Base-by-base conservation (phyloP, 2,329 filamentous ascomycete species). In the Spiromastix sp. region DNA sequence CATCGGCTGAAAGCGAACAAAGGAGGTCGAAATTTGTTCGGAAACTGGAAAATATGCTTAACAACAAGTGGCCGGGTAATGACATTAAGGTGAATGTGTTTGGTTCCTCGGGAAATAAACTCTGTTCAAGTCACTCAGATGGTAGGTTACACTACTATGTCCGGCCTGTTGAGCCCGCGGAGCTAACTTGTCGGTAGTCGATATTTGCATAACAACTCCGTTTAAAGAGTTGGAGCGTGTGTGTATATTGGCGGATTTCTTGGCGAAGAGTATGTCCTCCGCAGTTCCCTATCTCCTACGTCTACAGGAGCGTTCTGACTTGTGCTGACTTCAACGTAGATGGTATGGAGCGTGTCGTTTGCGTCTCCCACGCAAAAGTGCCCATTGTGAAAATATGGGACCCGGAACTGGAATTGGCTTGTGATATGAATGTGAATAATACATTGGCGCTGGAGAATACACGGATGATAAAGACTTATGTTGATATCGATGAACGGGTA, bases 351-450 rank as follows among this genome's bases (percentile, higher is more conserved):
- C 85, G 85, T 51, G 86, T 98, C 1, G 83, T 95, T 16, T 98
- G 91, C 56, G 85, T 96, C 34, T 85, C 85, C 18, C 84, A 82
- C 27, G 91, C 91, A 40, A 96, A 95, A 61, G 91, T 98, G 10
- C 89, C 91, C 3, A 98, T 98, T 52, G 91, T 98, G 48, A 96
- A 96, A 66, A 84, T 94, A 37, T 98, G 91, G 87, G 91, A 98
- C 56, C 91, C 91, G 3, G 85, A 94, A 57, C 68, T 95, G 38
- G 70, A 79, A 45, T 69, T 98, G 33, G 83, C 86, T 11, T 95
- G 87, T 58, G 91, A 98, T 56, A 91, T 98, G 81, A 98, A 98
- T 49, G 87, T 98, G 63, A 98, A 98, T 66, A 98, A 96, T 51
- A 91, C 87, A 0, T 63, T 93, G 35, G 91, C 91, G 3, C 67